Conservation (phyloP, 306 rosid genomes). For the Prunus dulcis region DNA sequence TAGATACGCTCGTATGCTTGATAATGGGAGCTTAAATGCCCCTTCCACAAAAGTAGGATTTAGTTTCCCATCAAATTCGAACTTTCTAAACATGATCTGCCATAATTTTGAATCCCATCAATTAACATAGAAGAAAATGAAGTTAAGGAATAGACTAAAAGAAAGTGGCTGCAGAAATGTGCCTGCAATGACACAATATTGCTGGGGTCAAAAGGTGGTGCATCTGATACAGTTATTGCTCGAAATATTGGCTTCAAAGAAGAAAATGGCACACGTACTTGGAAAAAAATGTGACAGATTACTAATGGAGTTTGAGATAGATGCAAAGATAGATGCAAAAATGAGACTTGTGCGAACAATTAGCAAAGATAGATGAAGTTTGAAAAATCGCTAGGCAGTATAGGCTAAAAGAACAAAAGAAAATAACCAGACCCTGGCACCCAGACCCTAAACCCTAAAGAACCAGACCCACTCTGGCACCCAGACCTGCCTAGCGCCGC, state of each 20-base stretch:
- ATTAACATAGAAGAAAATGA: conserved; percentile 16
- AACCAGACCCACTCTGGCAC: no score
- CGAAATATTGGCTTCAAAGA: conserved; percentile 81
- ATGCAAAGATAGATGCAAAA: no score
- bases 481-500: no score
- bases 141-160: conserved; percentile 22
- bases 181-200: conserved; percentile 76
- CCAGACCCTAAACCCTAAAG: no score
- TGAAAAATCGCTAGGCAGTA: no score
- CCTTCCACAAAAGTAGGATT: conserved; percentile 83
- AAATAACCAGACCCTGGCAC: no score
- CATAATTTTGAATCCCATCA: conserved; percentile 26
- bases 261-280: conserved; percentile 76
- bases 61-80: conserved; percentile 87
- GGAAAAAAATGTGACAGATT: conserved; percentile 1
- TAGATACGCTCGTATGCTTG: conserved; percentile 66
- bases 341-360: no score
- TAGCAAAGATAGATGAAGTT: no score
- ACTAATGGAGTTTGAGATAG: not conserved
- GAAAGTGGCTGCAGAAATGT: conserved; percentile 36
- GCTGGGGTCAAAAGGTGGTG: conserved; percentile 74
- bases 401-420: no score
- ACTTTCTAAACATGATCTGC: conserved; percentile 98
- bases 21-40: conserved; percentile 75
- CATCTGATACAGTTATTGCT: conserved; percentile 72